A percentile compares a stretch with the other conserved stretches of the same genome.
phyloP scores from a whole-genome alignment of 805 yeast species.

The Jamesozyma jinghongensis region DNA sequence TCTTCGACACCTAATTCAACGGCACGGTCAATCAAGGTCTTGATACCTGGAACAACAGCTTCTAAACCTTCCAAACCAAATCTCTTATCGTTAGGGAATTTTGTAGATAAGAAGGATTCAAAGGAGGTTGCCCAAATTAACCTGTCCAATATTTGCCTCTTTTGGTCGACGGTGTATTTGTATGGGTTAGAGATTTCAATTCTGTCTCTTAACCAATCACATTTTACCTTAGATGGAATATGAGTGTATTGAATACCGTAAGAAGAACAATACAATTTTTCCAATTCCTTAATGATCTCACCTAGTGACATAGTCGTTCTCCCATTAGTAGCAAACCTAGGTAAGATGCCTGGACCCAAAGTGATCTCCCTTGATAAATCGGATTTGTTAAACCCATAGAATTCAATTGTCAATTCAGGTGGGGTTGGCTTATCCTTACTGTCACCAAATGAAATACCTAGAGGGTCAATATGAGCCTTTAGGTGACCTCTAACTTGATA shows the following conservation, averaged over 20 bases:
- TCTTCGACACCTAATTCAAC: slow-evolving; percentile 92
- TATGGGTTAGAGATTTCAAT: slow-evolving; percentile 86
- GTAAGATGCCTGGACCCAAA: slow-evolving; percentile 95
- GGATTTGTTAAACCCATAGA: slow-evolving; percentile 81
- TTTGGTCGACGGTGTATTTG: slow-evolving; percentile 77
- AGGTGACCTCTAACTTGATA: slow-evolving; percentile 98
- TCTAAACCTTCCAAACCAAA: slow-evolving; percentile 99
- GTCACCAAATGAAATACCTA: slow-evolving; percentile 79
- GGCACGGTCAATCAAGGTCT: slow-evolving; percentile 86
- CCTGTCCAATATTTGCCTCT: slow-evolving; percentile 93
- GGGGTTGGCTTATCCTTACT: slow-evolving; percentile 48
- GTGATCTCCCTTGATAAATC: slow-evolving; percentile 79
- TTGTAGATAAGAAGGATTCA: slow-evolving; percentile 85
- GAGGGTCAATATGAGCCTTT: slow-evolving; percentile 93
- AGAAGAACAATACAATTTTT: slow-evolving; percentile 73
- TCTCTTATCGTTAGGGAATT: slow-evolving; percentile 97
- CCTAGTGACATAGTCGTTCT: slow-evolving; percentile 56
- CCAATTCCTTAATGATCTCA: slow-evolving; percentile 72
- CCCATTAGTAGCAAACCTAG: slow-evolving; percentile 67
- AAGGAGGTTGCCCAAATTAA: slow-evolving; percentile 93
- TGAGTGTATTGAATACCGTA: slow-evolving; percentile 96
- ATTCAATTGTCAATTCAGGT: slow-evolving; percentile 81
- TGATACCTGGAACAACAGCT: slow-evolving; percentile 92
- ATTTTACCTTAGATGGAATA: slow-evolving; percentile 87
- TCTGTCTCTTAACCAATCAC: slow-evolving; percentile 98